Base-by-base conservation (phyloP, 2,329 filamentous ascomycete genomes). In the Sordariomycetes sp. region DNA sequence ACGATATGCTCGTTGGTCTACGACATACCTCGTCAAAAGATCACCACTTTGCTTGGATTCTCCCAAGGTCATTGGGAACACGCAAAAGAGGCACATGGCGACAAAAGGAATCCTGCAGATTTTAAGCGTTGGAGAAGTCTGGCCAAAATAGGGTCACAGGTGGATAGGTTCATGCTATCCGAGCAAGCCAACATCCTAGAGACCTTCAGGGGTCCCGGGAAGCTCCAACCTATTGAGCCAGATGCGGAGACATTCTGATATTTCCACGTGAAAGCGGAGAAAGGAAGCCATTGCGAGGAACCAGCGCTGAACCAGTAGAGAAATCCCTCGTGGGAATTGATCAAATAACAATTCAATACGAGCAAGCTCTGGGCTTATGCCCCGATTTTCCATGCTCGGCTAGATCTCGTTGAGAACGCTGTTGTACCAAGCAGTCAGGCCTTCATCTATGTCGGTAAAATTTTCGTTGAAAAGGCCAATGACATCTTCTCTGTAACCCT, bases 21-120 rank as follows among this genome's bases (percentile, higher is more conserved):
- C 42, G 71, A 76, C 38, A 73, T 77, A 25, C 45, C 54, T 1
- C 50, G 59, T 6, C 51, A 58, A 34, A 65, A 52, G 16, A 63
- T 77, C 28, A 70, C 64, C 0, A 72, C 70, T 0, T 43, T 75
- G 42, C 45, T 77, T 6, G 66, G 57, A 0, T 76, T 77, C 40
- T 71, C 64, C 0, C 64, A 68, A 44, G 70, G 66, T 0, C 72
- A 77, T 40, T 76, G 72, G 73, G 66, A 71, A 41, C 45, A 66
- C 17, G 48, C 62, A 0, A 45, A 61, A 28, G 59, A 61, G 2
- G 72, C 72, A 0, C 63, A 72, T 38, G 72, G 72, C 2, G 68
- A 76, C 38, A 76, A 77, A 55, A 54, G 70, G 9, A 68, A 72
- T 15, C 43, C 49, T 2, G 49, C 61, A 9, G 69, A 72, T 43